Conservation (phyloP, 192 early-diverging fungal genomes). For the Hyaloraphidium curvatum region DNA sequence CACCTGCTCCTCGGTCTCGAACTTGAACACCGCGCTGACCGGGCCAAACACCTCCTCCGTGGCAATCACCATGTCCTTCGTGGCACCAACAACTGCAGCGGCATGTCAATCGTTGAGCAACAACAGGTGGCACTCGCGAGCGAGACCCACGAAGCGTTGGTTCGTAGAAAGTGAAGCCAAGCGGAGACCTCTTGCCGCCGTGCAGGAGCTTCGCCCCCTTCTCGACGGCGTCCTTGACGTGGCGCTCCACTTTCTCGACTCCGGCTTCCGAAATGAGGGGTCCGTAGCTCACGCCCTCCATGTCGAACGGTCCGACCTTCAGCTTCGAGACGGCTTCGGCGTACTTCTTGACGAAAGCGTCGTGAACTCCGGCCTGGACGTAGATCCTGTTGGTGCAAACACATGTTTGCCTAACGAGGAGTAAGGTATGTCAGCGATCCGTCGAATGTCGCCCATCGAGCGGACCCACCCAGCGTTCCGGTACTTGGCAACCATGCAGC, state of each 20-base stretch:
- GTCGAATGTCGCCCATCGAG: no score
- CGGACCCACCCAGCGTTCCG: conserved; percentile 18
- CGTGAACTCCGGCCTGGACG: conserved; percentile 14
- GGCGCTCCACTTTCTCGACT: conserved; percentile 41
- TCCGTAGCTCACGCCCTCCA: conserved; percentile 26
- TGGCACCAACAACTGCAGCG: no score
- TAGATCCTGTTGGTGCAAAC: conserved; percentile 22
- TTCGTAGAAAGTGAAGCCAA: no score
- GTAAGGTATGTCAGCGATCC: no score
- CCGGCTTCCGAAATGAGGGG: conserved; percentile 57
- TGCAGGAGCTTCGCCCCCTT: conserved; percentile 48
- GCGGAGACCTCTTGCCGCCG: conserved; percentile 41
- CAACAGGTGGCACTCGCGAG: conserved; percentile 41
- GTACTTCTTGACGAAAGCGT: background rate
- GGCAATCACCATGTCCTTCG: conserved; percentile 41
- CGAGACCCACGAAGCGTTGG: background rate
- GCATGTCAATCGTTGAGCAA: no score
- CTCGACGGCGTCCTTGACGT: conserved; percentile 47
- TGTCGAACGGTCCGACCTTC: background rate
- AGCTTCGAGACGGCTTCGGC: background rate
- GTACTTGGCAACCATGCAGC: conserved; percentile 17
- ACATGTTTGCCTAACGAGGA: no score
- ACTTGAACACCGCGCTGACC: conserved; percentile 54
- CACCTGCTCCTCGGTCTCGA: conserved; percentile 62
- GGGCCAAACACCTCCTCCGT: conserved; percentile 84